These are phyloP conservation scores for Pulveroboletus sp. DNA, from an alignment of 768 basidiomycete species.

Conservation along the genomic window DNA sequence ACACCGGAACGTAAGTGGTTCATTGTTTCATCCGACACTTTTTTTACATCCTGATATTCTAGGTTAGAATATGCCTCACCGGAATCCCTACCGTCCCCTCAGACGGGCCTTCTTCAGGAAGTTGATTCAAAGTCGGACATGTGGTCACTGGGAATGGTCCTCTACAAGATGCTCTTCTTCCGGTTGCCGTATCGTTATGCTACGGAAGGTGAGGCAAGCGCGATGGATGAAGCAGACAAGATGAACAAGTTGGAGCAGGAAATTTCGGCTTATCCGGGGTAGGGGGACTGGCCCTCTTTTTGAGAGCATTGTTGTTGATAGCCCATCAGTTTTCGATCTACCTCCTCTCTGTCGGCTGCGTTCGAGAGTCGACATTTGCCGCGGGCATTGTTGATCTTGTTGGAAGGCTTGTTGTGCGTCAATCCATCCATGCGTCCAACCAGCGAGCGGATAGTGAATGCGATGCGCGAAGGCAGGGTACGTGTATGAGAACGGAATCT, in stretches of 20 bases:
- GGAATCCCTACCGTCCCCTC: conserved; percentile 73
- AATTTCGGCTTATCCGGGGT: conserved; percentile 76
- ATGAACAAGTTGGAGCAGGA: conserved; percentile 70
- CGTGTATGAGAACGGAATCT: conserved; percentile 21
- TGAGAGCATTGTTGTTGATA: conserved; percentile 6
- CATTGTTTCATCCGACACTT: background rate
- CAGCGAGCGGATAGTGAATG: conserved; percentile 67
- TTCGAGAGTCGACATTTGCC: conserved; percentile 77
- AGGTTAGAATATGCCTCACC: conserved; percentile 89
- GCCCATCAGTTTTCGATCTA: conserved; percentile 53
- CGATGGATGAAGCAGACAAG: conserved; percentile 55
- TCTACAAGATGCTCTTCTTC: conserved; percentile 93
- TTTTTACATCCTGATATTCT: background rate
- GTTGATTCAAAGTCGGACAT: conserved; percentile 90
- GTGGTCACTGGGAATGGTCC: conserved; percentile 97
- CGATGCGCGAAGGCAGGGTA: conserved; percentile 71
- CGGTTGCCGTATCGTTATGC: conserved; percentile 80
- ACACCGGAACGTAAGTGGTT: conserved; percentile 84
- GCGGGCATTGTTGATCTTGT: conserved; percentile 62
- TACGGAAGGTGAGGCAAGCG: conserved; percentile 52
- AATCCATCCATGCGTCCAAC: conserved; percentile 61
- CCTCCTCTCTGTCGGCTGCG: conserved; percentile 44
- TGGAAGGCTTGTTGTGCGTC: conserved; percentile 70
- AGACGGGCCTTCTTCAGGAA: conserved; percentile 62
- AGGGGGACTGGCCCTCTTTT: conserved; percentile 12